Conservation (phyloP, 768 basidiomycete species). For the Piloderma croceum region DNA sequence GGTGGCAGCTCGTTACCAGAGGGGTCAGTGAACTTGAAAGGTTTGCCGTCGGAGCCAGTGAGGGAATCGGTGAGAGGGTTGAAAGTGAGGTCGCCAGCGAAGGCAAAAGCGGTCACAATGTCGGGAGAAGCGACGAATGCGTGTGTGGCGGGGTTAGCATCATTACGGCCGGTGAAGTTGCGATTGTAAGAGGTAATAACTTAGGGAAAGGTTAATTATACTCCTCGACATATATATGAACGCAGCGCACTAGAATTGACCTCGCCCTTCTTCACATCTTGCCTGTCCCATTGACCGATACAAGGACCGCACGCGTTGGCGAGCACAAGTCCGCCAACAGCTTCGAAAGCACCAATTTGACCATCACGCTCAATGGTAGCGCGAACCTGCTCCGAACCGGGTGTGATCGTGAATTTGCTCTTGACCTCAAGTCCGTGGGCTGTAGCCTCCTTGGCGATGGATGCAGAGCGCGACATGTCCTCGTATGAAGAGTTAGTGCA, state of each 20-base stretch:
- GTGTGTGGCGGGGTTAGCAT: conserved; percentile 98
- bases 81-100: conserved; percentile 91
- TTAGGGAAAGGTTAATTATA: conserved; percentile 21
- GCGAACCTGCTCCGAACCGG: conserved; percentile 96
- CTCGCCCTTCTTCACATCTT: conserved; percentile 95
- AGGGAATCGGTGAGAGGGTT: conserved; percentile 93
- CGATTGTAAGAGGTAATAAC: conserved; percentile 99
- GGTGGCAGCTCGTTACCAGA: conserved; percentile 90
- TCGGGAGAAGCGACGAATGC: conserved; percentile 93
- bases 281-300: conserved; percentile 98
- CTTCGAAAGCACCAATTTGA: conserved; percentile 81
- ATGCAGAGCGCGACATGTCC: conserved; percentile 97
- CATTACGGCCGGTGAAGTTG: conserved; percentile 99
- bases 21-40: conserved; percentile 95
- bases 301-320: conserved; percentile 99
- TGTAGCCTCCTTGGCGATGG: conserved; percentile 85
- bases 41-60: conserved; percentile 85
- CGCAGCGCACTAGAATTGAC: conserved; percentile 80
- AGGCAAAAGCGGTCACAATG: conserved; percentile 94
- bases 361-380: conserved; percentile 98
- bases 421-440: conserved; percentile 82
- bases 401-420: conserved; percentile 97
- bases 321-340: conserved; percentile 85
- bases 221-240: background rate
- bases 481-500: conserved; percentile 99